Percentiles rank a stretch among this genome's conserved stretches.
phyloP scores from a whole-genome alignment of 192 early-diverging fungal genomes.

The Rhizophagus prolifer region DNA sequence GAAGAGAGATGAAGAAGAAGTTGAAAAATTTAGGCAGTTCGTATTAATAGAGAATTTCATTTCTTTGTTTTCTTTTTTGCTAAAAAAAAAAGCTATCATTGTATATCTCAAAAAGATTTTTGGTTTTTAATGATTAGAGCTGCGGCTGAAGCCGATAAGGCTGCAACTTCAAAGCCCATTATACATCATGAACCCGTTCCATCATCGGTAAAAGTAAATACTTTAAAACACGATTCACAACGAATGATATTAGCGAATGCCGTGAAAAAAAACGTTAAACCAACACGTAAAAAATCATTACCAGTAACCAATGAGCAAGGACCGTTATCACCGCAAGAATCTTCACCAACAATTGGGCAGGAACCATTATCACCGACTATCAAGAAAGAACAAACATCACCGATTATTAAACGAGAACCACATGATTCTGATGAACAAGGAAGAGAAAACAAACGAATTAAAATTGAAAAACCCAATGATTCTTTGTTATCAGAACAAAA shows the following conservation, averaged over 20 bases:
- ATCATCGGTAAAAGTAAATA: not conserved
- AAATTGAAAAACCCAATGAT: not conserved
- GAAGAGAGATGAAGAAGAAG: conserved; percentile 44
- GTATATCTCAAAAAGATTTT: no score
- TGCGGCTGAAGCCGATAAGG: conserved; percentile 23
- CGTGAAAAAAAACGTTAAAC: not conserved
- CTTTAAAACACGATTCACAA: not conserved
- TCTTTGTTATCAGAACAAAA: not conserved
- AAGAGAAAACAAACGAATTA: not conserved
- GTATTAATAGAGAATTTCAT: conserved; percentile 5
- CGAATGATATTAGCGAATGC: not conserved
- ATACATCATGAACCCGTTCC: not conserved
- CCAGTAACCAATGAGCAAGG: not conserved
- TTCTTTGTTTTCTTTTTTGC: not conserved
- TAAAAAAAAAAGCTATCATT: no score
- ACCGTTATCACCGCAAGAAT: not conserved
- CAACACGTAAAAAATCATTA: not conserved
- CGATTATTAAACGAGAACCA: not conserved
- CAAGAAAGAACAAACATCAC: no score
- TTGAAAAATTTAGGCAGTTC: conserved; percentile 54
- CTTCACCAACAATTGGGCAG: not conserved
- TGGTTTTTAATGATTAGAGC: conserved; percentile 6
- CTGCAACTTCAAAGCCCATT: not conserved
- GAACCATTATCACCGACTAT: not conserved
- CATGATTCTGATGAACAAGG: not conserved